Evolutionary conservation across 2,329 filamentous ascomycete genomes (phyloP).

Genomic region (Fusarium falciforme): DNA sequence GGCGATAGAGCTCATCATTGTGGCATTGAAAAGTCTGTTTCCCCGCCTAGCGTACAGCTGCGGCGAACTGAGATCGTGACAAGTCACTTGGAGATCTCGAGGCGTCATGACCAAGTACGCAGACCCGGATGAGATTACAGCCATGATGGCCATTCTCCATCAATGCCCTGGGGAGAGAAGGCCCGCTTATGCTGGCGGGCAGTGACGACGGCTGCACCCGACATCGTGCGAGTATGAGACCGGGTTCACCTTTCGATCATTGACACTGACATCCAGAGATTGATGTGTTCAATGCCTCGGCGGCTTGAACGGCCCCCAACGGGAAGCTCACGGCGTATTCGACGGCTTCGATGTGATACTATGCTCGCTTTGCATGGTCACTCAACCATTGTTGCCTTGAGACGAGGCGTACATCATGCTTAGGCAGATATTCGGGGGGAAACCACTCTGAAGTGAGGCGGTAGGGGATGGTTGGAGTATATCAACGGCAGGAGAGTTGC

Average conservation of each 20-base stretch:
- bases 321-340: constrained; percentile 1
- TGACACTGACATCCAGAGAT: not conserved
- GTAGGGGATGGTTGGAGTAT: constrained; percentile 30
- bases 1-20: constrained; percentile 18
- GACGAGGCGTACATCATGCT: constrained; percentile 15
- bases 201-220: not conserved
- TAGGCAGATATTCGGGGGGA: constrained; percentile 10
- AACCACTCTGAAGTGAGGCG: constrained; percentile 31
- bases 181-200: not conserved
- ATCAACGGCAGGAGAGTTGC: constrained; percentile 24
- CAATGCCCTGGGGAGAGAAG: not conserved
- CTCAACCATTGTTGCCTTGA: constrained; percentile 16
- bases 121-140: not conserved
- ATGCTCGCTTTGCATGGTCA: constrained; percentile 26
- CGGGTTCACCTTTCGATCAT: not conserved
- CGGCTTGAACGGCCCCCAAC: constrained; percentile 1
- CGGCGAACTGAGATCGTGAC: constrained; percentile 11
- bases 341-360: constrained; percentile 33
- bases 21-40: constrained; percentile 13
- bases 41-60: constrained; percentile 2
- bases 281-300: not conserved
- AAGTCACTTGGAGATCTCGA: constrained; percentile 19
- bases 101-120: not conserved
- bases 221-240: not conserved
- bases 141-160: not conserved